Conservation (phyloP, 2,329 filamentous ascomycete species). For the Orbilia oligospora region DNA sequence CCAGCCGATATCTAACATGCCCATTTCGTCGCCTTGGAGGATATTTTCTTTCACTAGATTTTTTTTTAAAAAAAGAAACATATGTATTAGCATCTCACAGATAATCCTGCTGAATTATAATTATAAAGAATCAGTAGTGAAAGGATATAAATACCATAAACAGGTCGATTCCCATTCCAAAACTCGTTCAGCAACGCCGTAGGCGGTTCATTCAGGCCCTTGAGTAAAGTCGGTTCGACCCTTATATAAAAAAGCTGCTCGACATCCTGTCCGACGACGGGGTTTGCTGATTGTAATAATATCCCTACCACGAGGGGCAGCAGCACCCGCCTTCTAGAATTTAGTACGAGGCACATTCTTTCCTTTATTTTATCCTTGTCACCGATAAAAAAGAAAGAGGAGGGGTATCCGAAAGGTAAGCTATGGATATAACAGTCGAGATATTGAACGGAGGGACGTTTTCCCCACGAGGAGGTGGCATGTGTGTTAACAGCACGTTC, state of each 20-base stretch:
- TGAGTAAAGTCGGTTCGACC: neutral
- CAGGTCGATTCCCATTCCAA: neutral
- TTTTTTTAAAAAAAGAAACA: neutral
- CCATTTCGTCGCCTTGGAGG: neutral
- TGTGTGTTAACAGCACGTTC: neutral
- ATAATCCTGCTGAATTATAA: too few relatives aligned
- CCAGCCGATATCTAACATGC: conserved; percentile 31
- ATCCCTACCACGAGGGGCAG: conserved; percentile 1
- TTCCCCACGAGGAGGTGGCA: neutral
- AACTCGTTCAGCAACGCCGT: conserved; percentile 16
- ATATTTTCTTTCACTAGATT: conserved; percentile 45
- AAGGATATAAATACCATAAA: conserved; percentile 45
- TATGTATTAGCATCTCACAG: neutral
- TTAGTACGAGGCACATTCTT: conserved; percentile 27
- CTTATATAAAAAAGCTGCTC: conserved; percentile 26
- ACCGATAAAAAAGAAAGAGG: neutral
- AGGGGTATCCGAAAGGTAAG: neutral
- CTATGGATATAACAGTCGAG: neutral
- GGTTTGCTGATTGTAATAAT: neutral
- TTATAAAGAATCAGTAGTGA: too few relatives aligned
- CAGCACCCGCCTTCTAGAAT: conserved; percentile 13
- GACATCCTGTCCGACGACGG: conserved; percentile 9
- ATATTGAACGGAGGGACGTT: too few relatives aligned
- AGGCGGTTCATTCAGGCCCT: neutral
- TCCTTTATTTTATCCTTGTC: neutral